Conservation (phyloP, 2,329 filamentous ascomycete genomes). For the Pestalotiopsis fici region DNA sequence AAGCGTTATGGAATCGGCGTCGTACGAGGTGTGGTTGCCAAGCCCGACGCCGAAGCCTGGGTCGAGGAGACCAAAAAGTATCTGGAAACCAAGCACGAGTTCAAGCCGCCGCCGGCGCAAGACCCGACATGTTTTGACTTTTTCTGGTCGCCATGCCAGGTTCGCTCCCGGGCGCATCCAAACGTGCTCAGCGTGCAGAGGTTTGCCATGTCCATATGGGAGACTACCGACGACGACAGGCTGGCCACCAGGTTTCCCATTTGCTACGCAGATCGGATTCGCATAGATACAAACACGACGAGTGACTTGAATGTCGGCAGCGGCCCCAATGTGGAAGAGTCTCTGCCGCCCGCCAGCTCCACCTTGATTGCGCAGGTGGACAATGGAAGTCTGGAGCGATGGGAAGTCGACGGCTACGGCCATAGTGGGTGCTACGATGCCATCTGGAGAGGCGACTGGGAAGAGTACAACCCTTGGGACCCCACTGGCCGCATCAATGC, state of each 20-base stretch:
- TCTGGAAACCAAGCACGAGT: constrained; percentile 48
- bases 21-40: constrained; percentile 63
- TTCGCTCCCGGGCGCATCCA: constrained; percentile 67
- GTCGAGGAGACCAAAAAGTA: constrained; percentile 64
- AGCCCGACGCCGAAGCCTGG: constrained; percentile 54
- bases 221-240: constrained; percentile 52
- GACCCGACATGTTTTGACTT: constrained; percentile 73
- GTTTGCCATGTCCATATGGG: constrained; percentile 70
- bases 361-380: constrained; percentile 68
- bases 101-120: constrained; percentile 57
- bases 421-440: constrained; percentile 56
- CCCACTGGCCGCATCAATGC: constrained; percentile 52
- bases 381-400: constrained; percentile 70
- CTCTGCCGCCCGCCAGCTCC: constrained; percentile 34
- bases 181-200: constrained; percentile 63
- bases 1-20: constrained; percentile 66
- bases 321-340: constrained; percentile 24
- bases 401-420: constrained; percentile 69
- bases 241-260: constrained; percentile 64
- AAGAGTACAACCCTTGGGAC: constrained; percentile 58
- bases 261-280: constrained; percentile 68
- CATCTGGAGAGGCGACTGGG: constrained; percentile 56
- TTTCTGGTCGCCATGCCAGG: constrained; percentile 73
- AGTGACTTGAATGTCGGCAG: constrained; percentile 31
- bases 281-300: constrained; percentile 59